Base-by-base conservation (phyloP, 2,329 filamentous ascomycete genomes). In the Juglanconis oblonga region DNA sequence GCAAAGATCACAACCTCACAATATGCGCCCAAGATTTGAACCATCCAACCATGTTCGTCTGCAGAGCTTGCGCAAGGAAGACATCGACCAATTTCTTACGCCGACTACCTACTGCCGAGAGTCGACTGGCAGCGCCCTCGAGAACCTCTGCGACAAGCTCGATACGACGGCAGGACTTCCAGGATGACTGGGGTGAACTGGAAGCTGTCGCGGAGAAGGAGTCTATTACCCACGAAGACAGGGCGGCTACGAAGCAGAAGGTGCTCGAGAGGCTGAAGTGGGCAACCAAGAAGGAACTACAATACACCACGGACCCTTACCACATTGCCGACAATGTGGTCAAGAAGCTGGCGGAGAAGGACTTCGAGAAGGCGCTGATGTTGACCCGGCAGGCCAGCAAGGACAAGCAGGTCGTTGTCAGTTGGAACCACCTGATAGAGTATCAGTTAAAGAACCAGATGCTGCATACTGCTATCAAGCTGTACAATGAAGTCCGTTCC, bases 341-440 rank as follows among this genome's bases (percentile, higher is more conserved):
- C 56, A 77, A 79, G 53, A 77, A 85, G 17, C 77, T 98, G 52
- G 71, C 71, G 5, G 80, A 82, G 61, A 82, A 82, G 47, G 78
- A 87, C 36, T 82, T 82, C 42, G 83, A 87, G 2, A 86, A 91
- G 68, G 92, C 92, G 32, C 73, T 88, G 47, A 77, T 84, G 24
- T 72, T 96, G 61, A 84, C 89, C 42, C 86, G 89, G 60, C 78
- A 82, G 66, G 88, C 89, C n/a, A 92, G 87, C 72, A 85, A 82
- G 65, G 73, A 79, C 1, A 79, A 83, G 64, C 77, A 87, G 60
- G 87, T 89, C 64, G 78, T 84, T 4, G 92, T 96, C 60, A 87
- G 89, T 61, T 99, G 94, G 93, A 98, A 98, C 73, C 85, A 90
- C 69, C 74, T 97, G 49, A 87, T 99, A 59, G 83, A 88, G 59